Evolutionary conservation across 2,329 filamentous ascomycete genomes (phyloP), one percentile per base, ranked within the genome.

Genomic region (Beauveria bassiana): DNA sequence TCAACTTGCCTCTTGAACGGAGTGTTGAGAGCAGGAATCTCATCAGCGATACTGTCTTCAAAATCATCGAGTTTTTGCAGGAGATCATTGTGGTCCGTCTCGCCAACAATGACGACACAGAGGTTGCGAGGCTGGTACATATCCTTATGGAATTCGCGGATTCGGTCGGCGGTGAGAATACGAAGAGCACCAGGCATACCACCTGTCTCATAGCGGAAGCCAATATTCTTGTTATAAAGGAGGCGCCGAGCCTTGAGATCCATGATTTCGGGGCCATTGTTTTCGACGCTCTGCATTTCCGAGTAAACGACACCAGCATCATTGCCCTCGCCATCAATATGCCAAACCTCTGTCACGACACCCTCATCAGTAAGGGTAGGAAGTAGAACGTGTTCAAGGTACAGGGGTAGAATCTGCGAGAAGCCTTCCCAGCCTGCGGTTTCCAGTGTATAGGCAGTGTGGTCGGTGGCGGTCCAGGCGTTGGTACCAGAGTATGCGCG

Each of bases 51-150:
- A 34, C 89, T 89, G 64, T 89, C 86, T 73, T 99, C 95, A 70
- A 99, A 99, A 26, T 86, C 80, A 68, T 96, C 91, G 40, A 99
- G 77, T 52, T 96, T 91, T 38, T 87, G 76, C 24, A 98, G 77
- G 62, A 99, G 81, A 68, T 96, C 82, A 0, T 84, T 77, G 70
- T 97, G 90, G 70, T 97, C 86, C 1, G 96, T 86, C 73, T 97
- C 92, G 49, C 95, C 95, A n/a, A 96, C 88, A 63, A 99, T 86
- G 28, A 97, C 84, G 31, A 99, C 78, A 65, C 93, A 96, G 63
- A 99, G 79, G 70, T 99, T 99, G 72, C 93, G 93, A 3, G 95
- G 95, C 72, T 98, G 93, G 70, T 99, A 99, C 93, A 99, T 98
- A 65, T 93, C 90, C 64, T 87, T 87, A 73, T 99, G 95, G 69